Conservation (phyloP, 768 basidiomycete species). For the Pleurotus eryngii region DNA sequence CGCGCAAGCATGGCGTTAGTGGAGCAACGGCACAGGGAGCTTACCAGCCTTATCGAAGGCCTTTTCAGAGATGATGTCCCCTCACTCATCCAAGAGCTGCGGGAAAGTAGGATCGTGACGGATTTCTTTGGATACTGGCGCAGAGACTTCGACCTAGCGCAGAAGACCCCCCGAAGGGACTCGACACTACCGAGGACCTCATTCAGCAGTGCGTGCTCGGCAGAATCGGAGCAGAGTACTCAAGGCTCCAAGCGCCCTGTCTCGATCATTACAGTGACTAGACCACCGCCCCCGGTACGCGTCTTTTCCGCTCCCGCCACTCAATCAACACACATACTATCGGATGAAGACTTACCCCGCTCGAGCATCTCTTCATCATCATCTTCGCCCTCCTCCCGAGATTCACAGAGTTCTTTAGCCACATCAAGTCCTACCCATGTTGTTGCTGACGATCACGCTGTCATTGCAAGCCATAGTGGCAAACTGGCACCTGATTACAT, state of each 20-base stretch:
- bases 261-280: background rate
- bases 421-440: conserved; percentile 29
- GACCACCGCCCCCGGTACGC: background rate
- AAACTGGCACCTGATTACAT: background rate
- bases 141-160: conserved; percentile 60
- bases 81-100: conserved; percentile 61
- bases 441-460: conserved; percentile 32
- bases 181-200: conserved; percentile 2
- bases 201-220: conserved; percentile 9
- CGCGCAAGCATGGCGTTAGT: conserved; percentile 64
- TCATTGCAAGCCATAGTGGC: conserved; percentile 39
- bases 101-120: conserved; percentile 51
- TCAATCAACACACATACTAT: background rate
- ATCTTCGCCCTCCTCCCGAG: conserved; percentile 13
- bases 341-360: conserved; percentile 4
- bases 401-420: conserved; percentile 19
- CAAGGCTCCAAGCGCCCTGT: background rate
- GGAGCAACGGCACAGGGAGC: conserved; percentile 59
- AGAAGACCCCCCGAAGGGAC: conserved; percentile 28
- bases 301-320: background rate
- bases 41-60: conserved; percentile 53
- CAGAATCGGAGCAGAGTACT: background rate
- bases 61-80: conserved; percentile 63
- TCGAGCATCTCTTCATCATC: background rate
- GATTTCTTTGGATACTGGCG: conserved; percentile 84